phyloP scores from a whole-genome alignment of 768 basidiomycete genomes.

The Boletus sp. region DNA sequence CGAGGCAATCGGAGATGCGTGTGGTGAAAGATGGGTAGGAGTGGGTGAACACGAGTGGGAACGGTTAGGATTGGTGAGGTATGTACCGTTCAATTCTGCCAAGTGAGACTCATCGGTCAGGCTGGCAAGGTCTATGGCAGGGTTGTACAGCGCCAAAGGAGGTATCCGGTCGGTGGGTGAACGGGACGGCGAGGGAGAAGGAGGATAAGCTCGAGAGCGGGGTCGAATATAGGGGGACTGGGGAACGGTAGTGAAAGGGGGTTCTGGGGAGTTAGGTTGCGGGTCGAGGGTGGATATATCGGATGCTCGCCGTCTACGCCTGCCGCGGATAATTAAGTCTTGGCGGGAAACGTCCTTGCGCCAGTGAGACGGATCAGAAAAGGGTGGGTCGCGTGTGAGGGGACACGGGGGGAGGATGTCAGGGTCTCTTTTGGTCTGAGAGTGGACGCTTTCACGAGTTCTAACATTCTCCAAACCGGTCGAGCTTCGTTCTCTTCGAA shows the following conservation, averaged over 20 bases:
- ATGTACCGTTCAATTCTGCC: neutral
- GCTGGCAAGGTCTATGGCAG: conserved; percentile 6
- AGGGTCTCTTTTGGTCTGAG: conserved; percentile 21
- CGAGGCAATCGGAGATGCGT: conserved; percentile 18
- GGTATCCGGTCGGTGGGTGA: conserved; percentile 39
- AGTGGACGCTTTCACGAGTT: conserved; percentile 45
- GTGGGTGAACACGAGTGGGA: conserved; percentile 38
- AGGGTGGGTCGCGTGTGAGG: conserved; percentile 41
- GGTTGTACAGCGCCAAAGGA: conserved; percentile 26
- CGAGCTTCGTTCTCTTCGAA: conserved; percentile 65
- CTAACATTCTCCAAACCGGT: conserved; percentile 54
- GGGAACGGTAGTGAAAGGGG: conserved; percentile 26
- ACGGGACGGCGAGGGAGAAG: conserved; percentile 48
- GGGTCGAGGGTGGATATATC: conserved; percentile 38
- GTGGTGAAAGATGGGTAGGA: conserved; percentile 33
- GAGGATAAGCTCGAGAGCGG: conserved; percentile 47
- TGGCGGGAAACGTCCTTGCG: conserved; percentile 47
- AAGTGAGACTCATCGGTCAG: neutral
- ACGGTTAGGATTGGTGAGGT: conserved; percentile 6
- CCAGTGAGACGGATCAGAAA: conserved; percentile 54
- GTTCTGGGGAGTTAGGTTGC: conserved; percentile 27
- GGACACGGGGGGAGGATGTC: conserved; percentile 26
- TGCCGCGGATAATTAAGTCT: conserved; percentile 49
- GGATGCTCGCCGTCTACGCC: conserved; percentile 53
- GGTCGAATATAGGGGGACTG: conserved; percentile 41